Evolutionary conservation across 805 yeast genomes (phyloP).

Genomic region (Komagataella pastoris): DNA sequence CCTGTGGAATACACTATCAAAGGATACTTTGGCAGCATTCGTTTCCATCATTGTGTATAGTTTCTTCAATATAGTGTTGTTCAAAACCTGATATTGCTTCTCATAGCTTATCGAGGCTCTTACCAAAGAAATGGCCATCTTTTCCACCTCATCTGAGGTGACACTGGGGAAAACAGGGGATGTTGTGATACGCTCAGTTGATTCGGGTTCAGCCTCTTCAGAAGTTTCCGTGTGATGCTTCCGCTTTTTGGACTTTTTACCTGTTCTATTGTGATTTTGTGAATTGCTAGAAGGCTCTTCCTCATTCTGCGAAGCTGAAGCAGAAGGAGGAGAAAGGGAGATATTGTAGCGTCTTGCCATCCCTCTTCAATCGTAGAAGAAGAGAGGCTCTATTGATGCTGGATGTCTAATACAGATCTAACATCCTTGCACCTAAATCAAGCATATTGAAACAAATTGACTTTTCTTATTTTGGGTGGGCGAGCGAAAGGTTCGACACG

Average conservation of each 20-base stretch:
- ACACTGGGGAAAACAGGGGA: background rate
- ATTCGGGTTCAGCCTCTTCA: too few species aligned
- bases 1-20: slow-evolving; percentile 6
- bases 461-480: background rate
- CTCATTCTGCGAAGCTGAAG: background rate
- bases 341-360: background rate
- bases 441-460: background rate
- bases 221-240: background rate
- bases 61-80: slow-evolving; percentile 12
- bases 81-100: slow-evolving; percentile 13
- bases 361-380: background rate
- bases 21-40: background rate
- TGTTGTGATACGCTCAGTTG: background rate
- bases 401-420: background rate
- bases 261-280: background rate
- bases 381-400: too few species aligned
- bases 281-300: background rate
- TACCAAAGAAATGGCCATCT: slow-evolving; percentile 5
- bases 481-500: background rate
- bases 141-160: slow-evolving; percentile 3
- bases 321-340: background rate
- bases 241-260: background rate
- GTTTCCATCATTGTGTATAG: slow-evolving; percentile 9
- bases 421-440: background rate
- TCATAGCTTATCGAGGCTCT: slow-evolving; percentile 16